A percentile compares a stretch with the other conserved stretches of the same genome.
phyloP scores from a whole-genome alignment of 768 basidiomycete genomes.

The Leucocoprinus sp. region DNA sequence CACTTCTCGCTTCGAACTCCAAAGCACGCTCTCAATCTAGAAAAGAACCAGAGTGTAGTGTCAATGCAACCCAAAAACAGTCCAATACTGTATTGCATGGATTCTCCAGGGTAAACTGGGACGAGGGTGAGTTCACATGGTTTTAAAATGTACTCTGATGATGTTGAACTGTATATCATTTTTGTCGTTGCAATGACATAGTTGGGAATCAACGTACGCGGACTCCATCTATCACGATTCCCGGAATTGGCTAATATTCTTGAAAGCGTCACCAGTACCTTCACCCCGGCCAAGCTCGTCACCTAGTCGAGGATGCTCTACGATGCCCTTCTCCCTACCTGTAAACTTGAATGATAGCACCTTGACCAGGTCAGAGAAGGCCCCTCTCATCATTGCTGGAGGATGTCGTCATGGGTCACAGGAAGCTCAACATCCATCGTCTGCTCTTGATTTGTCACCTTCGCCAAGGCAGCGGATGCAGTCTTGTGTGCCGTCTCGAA shows the following conservation, averaged over 20 bases:
- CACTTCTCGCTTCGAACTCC: background rate
- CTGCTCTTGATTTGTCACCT: background rate
- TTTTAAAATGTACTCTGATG: background rate
- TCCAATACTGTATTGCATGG: background rate
- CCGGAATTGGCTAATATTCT: too few relatives aligned
- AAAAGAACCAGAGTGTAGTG: constrained; percentile 1
- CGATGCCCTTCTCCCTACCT: background rate
- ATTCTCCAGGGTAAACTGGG: background rate
- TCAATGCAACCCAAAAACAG: background rate
- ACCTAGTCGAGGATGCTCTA: background rate
- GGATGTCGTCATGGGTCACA: background rate
- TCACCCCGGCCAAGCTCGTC: background rate
- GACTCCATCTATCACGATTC: background rate
- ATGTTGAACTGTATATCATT: background rate
- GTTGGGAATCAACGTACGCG: background rate
- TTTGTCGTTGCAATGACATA: background rate
- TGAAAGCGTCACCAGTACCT: too few relatives aligned
- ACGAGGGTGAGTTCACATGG: background rate
- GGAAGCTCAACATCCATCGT: background rate
- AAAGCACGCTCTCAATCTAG: background rate
- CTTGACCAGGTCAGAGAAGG: background rate
- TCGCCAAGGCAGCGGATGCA: background rate
- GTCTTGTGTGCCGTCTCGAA: background rate
- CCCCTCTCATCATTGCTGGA: background rate
- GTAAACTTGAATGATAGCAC: too few relatives aligned